Percentiles rank a stretch among this genome's conserved stretches.
phyloP scores from a whole-genome alignment of 106 monocot species.

The Dendrobium officinale region DNA sequence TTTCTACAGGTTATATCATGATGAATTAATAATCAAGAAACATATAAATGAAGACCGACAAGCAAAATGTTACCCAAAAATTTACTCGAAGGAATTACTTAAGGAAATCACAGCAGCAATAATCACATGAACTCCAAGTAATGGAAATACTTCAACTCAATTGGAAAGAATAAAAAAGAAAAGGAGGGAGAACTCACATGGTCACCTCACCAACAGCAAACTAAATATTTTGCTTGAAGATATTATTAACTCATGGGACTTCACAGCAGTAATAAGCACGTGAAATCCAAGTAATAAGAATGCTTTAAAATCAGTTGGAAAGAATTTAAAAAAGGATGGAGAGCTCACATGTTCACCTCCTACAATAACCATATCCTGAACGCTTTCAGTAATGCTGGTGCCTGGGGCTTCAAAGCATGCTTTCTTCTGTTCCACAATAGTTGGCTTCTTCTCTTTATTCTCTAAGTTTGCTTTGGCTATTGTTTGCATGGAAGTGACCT shows the following conservation, averaged over 20 bases:
- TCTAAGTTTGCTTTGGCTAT: constrained; percentile 34
- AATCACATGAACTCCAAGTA: not conserved
- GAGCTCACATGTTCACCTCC: constrained; percentile 72
- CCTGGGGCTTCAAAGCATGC: constrained; percentile 57
- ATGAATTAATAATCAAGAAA: no score
- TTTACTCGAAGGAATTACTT: not conserved
- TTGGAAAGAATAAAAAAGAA: not conserved
- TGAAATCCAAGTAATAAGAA: no score
- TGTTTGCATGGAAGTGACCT: constrained; percentile 24
- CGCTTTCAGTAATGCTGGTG: constrained; percentile 69
- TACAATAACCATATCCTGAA: constrained; percentile 72
- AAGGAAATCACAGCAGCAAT: not conserved
- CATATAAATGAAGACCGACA: no score
- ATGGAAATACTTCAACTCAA: not conserved
- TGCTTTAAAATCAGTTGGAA: no score
- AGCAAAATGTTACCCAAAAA: not conserved
- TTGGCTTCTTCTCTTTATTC: constrained; percentile 15
- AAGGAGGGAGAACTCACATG: no score
- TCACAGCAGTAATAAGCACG: no score
- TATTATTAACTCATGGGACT: no score
- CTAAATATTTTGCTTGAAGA: no score
- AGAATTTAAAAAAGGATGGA: not conserved
- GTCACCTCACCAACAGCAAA: no score
- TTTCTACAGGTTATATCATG: no score
- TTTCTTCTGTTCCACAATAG: constrained; percentile 44